Conservation (phyloP, 2,329 filamentous ascomycete species). For the Didymella arachidicola region DNA sequence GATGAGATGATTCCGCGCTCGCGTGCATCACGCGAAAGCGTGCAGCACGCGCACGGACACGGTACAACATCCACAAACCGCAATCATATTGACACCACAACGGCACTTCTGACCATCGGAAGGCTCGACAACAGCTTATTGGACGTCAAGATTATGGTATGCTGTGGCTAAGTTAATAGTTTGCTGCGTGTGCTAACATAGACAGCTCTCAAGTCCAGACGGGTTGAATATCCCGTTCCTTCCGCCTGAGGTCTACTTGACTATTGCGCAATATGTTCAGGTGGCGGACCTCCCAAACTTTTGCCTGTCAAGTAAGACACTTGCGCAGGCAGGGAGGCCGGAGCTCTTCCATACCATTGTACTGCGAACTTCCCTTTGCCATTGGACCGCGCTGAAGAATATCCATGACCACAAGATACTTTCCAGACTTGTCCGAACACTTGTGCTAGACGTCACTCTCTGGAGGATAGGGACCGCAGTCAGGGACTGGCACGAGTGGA, state of each 20-base stretch:
- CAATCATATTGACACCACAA: neutral
- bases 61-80: neutral
- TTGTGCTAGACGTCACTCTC: constrained; percentile 23
- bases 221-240: constrained; percentile 8
- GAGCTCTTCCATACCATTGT: constrained; percentile 22
- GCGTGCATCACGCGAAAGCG: no score
- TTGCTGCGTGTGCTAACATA: neutral
- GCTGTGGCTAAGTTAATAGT: neutral
- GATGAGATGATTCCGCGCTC: no score
- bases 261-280: constrained; percentile 19
- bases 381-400: constrained; percentile 14
- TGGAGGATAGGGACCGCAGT: constrained; percentile 18
- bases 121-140: neutral
- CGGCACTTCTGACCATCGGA: neutral
- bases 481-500: constrained; percentile 22
- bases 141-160: neutral
- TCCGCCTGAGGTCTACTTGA: constrained; percentile 24
- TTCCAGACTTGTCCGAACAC: constrained; percentile 15
- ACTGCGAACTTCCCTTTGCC: constrained; percentile 20
- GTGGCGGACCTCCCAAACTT: constrained; percentile 21
- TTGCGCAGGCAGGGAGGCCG: constrained; percentile 12
- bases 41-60: no score
- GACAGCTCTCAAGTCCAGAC: neutral
- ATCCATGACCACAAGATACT: constrained; percentile 16
- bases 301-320: constrained; percentile 19